Evolutionary conservation across 306 rosid genomes (phyloP), one percentile per base, ranked within the genome.

Genomic region (Lupinus albus): DNA sequence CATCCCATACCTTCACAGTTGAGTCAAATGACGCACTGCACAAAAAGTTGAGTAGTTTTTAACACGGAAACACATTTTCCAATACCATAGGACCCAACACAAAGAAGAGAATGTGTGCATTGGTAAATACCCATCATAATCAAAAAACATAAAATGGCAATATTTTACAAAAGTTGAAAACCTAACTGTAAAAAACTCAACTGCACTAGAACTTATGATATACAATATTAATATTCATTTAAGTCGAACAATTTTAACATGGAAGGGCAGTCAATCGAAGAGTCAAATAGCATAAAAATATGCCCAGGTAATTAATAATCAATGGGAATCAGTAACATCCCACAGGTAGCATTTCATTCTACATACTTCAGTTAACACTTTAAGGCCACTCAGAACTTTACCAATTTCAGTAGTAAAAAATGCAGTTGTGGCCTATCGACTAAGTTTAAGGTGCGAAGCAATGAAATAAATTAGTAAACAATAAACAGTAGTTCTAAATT

Each of bases 21-120:
- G 97, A 84, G 82, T 91, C 97, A 72, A 85, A 85, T 76, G 97
- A 91, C n/a, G 97, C 97, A 80, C 97, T 91, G 85, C 71, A 68
- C 12, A 32, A 53, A 15, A 72, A 55, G 66, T 58, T 4, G 65
- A 47, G 6, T 1, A 5, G 13, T 56, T 61, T 39, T 62, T 32
- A 64, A 56, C 55, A 56, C 49, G 54, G 64, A 70, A 64, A 44
- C 51, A 5, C 12, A 56, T 3, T 59, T 44, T 68, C 48, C 47
- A 20, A 7, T 25, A 25, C 30, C 4, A 25, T 16, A 21, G 39
- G 10, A 50, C 8, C 55, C 17, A 38, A 28, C n/a, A 54, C 30
- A 48, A 28, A 8, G n/a, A 68, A 58, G 1, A 15, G 50, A 60
- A 15, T 50, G 42, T 48, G 21, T 21, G 16, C 18, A 72, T 6